Conservation (phyloP, 441 rosid genomes). For the Jatropha podagrica region DNA sequence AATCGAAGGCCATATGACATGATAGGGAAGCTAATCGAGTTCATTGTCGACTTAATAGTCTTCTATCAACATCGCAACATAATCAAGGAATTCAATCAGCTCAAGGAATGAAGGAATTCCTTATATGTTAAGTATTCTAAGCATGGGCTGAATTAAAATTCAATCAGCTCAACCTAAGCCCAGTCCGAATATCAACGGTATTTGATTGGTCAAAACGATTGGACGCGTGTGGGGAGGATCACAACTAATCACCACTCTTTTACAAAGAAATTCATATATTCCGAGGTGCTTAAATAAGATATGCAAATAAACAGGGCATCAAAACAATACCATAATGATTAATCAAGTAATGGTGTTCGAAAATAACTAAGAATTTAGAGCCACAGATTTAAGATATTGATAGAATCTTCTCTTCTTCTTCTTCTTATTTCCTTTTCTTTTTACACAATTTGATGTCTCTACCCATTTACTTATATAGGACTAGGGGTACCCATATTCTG, state of each 20-base stretch:
- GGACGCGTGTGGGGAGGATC: no score
- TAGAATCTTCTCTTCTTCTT: no score
- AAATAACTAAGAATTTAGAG: background rate
- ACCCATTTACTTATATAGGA: no score
- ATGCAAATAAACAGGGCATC: background rate
- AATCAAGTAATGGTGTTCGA: background rate
- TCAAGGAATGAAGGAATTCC: background rate
- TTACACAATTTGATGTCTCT: no score
- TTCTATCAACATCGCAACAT: background rate
- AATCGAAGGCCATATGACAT: background rate
- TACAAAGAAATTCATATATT: conserved; percentile 1
- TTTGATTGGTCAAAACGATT: no score
- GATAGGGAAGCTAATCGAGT: conserved; percentile 22
- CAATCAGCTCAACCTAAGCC: no score
- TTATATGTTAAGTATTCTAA: no score
- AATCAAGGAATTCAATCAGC: background rate
- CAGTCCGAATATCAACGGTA: no score
- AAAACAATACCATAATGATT: background rate
- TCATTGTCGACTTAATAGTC: background rate
- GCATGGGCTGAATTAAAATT: no score
- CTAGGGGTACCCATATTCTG: no score
- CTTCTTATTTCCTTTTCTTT: no score
- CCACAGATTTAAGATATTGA: no score
- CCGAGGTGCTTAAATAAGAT: conserved; percentile 8
- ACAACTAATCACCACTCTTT: conserved; percentile 1